Conservation (phyloP, 2,329 filamentous ascomycete species). For the Monilinia laxa region DNA sequence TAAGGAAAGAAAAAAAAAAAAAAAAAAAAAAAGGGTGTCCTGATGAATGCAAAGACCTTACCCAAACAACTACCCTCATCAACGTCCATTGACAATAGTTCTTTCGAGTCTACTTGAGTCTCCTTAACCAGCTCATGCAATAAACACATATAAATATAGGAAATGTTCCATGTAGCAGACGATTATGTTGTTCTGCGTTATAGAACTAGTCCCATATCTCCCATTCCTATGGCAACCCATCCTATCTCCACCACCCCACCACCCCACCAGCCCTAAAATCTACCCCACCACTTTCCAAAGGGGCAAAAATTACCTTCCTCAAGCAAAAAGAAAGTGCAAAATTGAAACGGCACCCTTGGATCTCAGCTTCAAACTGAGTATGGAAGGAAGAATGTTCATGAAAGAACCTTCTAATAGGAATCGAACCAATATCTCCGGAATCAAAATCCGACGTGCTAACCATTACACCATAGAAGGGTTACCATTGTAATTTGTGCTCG, state of each 20-base stretch:
- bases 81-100: no score
- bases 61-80: no score
- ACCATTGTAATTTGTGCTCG: background rate
- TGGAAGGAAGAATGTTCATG: background rate
- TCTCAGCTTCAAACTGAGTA: conserved; percentile 15
- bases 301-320: background rate
- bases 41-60: no score
- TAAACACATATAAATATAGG: no score
- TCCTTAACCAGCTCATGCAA: no score
- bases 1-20: no score
- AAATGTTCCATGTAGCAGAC: no score
- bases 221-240: no score
- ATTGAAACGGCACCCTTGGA: background rate
- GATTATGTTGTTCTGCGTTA: no score
- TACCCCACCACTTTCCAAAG: background rate
- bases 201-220: no score
- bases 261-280: background rate
- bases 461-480: conserved; percentile 20
- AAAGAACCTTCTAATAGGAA: conserved; percentile 19
- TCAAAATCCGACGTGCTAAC: conserved; percentile 19
- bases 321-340: background rate
- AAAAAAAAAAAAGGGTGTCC: no score
- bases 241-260: conserved; percentile 1
- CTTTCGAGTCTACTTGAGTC: no score
- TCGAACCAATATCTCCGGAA: conserved; percentile 24